phyloP scores from a whole-genome alignment of 176 grass and related monocot species.

The Pontederia crassipes region DNA sequence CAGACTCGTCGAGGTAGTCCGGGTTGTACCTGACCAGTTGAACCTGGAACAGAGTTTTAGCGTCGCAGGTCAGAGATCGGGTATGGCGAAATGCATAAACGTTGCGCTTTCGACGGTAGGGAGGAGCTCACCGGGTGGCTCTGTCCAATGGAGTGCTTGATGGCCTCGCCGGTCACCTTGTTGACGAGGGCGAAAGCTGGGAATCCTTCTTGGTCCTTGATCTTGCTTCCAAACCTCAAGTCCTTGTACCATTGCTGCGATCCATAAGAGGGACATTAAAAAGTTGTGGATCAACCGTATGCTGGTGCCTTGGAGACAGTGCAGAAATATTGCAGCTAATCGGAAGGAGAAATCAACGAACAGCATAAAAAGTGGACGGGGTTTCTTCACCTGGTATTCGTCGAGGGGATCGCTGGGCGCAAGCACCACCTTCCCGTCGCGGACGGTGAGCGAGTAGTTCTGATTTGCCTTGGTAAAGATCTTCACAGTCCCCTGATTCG shows the following conservation, averaged over 20 bases:
- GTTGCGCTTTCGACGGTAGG: too few relatives aligned
- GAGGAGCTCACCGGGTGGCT: constrained; percentile 14
- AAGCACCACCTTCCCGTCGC: too few relatives aligned
- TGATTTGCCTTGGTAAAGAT: too few relatives aligned
- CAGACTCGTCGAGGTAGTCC: constrained; percentile 19
- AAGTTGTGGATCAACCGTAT: too few relatives aligned
- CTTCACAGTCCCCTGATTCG: too few relatives aligned
- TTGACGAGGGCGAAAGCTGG: constrained; percentile 27
- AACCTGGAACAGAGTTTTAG: constrained; percentile 1
- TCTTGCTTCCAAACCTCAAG: constrained; percentile 19
- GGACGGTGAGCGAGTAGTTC: too few relatives aligned
- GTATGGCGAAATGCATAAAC: neutral
- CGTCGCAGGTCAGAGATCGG: neutral
- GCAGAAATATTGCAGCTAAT: too few relatives aligned
- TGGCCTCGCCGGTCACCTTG: constrained; percentile 26
- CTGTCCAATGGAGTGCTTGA: constrained; percentile 28
- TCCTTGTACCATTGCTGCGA: constrained; percentile 35
- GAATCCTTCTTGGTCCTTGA: constrained; percentile 29
- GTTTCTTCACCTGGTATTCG: too few relatives aligned
- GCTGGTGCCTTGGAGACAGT: too few relatives aligned
- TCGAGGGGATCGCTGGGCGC: too few relatives aligned
- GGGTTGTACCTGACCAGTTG: constrained; percentile 14
- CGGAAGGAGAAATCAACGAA: too few relatives aligned
- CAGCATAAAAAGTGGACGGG: too few relatives aligned
- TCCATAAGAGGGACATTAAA: neutral